A percentile compares a stretch with the other conserved stretches of the same genome.
Conservation (phyloP, 2,329 filamentous ascomycete species). For the Bisporella sp. region DNA sequence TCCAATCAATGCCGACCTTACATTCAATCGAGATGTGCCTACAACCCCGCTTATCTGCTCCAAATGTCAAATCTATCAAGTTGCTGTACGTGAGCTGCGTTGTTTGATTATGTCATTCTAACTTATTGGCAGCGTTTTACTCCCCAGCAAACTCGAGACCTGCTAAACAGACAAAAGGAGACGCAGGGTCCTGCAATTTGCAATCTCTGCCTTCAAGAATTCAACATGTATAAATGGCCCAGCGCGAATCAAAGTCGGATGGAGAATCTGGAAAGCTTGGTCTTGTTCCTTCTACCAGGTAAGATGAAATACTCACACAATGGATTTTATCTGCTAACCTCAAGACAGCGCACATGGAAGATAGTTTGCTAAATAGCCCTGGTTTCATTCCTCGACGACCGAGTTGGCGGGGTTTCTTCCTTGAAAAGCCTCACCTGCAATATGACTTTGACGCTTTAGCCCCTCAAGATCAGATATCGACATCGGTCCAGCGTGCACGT, state of each 20-base stretch:
- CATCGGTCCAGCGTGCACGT: constrained; percentile 1
- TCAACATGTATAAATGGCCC: constrained; percentile 7
- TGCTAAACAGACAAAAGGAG: background rate
- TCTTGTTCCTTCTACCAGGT: constrained; percentile 12
- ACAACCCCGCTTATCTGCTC: background rate
- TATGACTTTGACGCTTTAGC: constrained; percentile 1
- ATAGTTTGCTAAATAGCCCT: constrained; percentile 5
- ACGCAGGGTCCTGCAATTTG: constrained; percentile 8
- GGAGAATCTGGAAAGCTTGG: constrained; percentile 12
- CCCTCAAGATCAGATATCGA: constrained; percentile 1
- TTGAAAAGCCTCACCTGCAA: background rate
- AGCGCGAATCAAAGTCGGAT: constrained; percentile 8
- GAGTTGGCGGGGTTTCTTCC: constrained; percentile 8
- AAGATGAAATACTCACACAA: background rate
- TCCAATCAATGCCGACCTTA: no score
- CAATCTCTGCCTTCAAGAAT: constrained; percentile 8
- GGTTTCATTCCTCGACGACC: constrained; percentile 2
- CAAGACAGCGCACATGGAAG: constrained; percentile 10
- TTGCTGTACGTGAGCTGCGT: background rate
- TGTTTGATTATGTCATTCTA: background rate
- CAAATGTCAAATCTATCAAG: background rate
- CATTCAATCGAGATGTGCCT: no score
- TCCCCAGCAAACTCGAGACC: background rate
- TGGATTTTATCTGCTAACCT: background rate
- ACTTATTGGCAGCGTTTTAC: background rate